Evolutionary conservation across 169 alveolate genomes (phyloP).

Genomic region (Plasmodium gonderi): DNA sequence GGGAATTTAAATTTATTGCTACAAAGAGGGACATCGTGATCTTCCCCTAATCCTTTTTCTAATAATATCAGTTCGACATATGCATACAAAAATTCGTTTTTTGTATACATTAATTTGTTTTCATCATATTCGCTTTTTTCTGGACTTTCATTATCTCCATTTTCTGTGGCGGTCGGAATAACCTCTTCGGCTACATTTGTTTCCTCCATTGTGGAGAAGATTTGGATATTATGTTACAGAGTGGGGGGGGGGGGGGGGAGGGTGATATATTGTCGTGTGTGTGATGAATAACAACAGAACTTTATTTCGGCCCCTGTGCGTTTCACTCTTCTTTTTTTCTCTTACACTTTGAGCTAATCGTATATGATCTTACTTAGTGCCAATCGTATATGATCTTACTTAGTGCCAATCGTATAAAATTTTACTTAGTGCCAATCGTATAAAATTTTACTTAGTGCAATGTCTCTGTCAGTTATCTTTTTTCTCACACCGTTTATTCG

Average conservation of each 20-base stretch:
- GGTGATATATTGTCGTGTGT: too few species aligned
- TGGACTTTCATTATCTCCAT: background rate
- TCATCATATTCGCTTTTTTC: background rate
- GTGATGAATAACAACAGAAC: too few species aligned
- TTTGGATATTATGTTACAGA: background rate
- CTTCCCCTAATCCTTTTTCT: constrained; percentile 18
- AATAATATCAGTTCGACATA: constrained; percentile 24
- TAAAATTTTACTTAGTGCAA: too few species aligned
- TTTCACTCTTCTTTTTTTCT: too few species aligned
- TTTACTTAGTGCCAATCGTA: too few species aligned
- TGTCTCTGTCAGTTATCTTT: too few species aligned
- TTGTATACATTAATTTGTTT: constrained; percentile 21
- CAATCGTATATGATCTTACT: too few species aligned
- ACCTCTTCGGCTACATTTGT: background rate
- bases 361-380: too few species aligned
- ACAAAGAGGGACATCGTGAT: constrained; percentile 35
- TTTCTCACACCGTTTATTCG: too few species aligned
- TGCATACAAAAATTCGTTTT: constrained; percentile 41
- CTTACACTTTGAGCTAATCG: too few species aligned
- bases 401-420: too few species aligned
- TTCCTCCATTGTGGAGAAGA: background rate
- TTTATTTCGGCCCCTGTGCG: too few species aligned
- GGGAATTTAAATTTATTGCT: constrained; percentile 11
- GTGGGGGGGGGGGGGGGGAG: background rate
- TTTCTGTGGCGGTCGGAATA: background rate